phyloP scores from a whole-genome alignment of 2,329 filamentous ascomycete genomes.

The Macrophomina phaseolina region DNA sequence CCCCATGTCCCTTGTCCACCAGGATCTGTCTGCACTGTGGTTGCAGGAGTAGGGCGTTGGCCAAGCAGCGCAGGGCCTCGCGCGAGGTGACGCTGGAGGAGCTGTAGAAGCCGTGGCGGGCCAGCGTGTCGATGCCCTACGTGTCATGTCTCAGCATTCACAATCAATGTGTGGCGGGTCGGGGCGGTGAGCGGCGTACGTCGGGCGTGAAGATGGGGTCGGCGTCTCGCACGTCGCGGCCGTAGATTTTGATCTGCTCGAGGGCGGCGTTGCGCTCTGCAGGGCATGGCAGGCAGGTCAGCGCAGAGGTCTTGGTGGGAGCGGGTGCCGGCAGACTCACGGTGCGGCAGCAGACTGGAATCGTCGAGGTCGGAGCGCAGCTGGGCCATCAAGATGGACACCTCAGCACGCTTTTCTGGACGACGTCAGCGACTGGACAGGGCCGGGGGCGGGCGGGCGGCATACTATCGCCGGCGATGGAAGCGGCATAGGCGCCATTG shows the following conservation, averaged over 20 bases:
- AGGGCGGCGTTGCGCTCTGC: conserved; percentile 67
- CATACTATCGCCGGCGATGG: conserved; percentile 26
- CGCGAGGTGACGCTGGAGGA: conserved; percentile 65
- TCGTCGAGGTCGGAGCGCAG: conserved; percentile 67
- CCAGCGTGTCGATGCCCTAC: conserved; percentile 76
- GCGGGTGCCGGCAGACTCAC: conserved; percentile 53
- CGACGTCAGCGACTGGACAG: conserved; percentile 12
- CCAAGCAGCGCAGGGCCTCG: conserved; percentile 80
- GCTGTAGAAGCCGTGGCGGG: conserved; percentile 74
- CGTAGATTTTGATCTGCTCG: conserved; percentile 75
- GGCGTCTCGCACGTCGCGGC: conserved; percentile 73
- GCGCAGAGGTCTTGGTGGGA: neutral
- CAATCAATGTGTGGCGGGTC: neutral
- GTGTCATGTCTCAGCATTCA: conserved; percentile 22
- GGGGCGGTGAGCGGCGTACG: conserved; percentile 54
- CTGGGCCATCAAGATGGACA: conserved; percentile 67
- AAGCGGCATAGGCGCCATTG: conserved; percentile 27
- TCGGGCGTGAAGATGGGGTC: conserved; percentile 84
- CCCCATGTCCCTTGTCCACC: conserved; percentile 71
- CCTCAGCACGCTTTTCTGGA: conserved; percentile 70
- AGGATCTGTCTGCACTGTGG: conserved; percentile 72
- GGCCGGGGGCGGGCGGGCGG: neutral
- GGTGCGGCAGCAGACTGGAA: conserved; percentile 62
- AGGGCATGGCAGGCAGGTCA: conserved; percentile 9
- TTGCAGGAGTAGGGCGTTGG: conserved; percentile 79